Evolutionary conservation across 495 filamentous ascomycete species (phyloP).

Genomic region (Evernia prunastri): DNA sequence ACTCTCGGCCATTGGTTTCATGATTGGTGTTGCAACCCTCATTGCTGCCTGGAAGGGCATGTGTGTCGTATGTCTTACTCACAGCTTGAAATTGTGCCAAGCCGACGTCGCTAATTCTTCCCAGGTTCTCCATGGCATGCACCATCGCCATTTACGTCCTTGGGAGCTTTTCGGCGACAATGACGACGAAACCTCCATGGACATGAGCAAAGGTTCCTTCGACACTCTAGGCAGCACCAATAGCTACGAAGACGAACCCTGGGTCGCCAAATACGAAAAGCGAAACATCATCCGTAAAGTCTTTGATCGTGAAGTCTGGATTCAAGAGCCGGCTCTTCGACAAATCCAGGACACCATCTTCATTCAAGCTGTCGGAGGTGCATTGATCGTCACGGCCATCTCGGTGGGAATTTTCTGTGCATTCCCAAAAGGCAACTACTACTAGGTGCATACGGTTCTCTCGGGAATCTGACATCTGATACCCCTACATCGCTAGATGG

Average conservation of each 20-base stretch:
- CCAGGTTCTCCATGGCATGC: conserved; percentile 59
- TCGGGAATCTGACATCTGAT: conserved; percentile 6
- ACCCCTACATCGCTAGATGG: background rate
- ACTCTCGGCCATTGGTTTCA: conserved; percentile 53
- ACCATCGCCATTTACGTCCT: conserved; percentile 66
- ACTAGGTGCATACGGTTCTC: conserved; percentile 15
- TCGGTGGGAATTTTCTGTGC: conserved; percentile 43
- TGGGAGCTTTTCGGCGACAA: conserved; percentile 63
- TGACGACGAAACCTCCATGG: conserved; percentile 25
- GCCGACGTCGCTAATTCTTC: background rate
- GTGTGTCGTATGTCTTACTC: conserved; percentile 52
- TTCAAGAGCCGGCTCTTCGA: conserved; percentile 65
- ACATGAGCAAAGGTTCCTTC: conserved; percentile 40
- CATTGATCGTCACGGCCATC: conserved; percentile 35
- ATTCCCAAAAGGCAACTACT: conserved; percentile 41
- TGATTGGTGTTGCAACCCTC: conserved; percentile 62
- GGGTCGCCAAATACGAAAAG: conserved; percentile 60
- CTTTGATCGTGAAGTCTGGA: conserved; percentile 69
- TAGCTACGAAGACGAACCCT: conserved; percentile 70
- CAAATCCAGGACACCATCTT: conserved; percentile 75
- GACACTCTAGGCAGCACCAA: conserved; percentile 52
- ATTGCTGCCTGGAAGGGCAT: conserved; percentile 65
- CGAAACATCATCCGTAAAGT: conserved; percentile 62
- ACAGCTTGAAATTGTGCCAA: background rate
- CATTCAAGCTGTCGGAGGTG: conserved; percentile 47